Base-by-base conservation (phyloP, 2,329 filamentous ascomycete genomes). In the Colletotrichum chlorophyti region DNA sequence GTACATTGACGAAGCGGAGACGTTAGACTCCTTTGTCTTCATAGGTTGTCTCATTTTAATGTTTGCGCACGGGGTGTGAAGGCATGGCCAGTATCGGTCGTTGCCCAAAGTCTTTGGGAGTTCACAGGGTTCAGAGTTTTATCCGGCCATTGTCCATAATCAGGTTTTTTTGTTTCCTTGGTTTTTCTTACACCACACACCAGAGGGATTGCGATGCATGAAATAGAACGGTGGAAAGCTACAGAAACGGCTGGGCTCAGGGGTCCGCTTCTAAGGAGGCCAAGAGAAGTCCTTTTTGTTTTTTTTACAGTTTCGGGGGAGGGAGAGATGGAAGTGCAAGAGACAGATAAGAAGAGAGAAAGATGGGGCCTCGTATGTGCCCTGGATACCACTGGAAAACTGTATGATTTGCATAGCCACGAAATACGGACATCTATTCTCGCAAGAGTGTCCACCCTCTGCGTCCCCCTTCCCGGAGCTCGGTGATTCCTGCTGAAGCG, bases 91-190 rank as follows among this genome's bases (percentile, higher is more conserved):
- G 29, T 55, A 54, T 37, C 19, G 31, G 43, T 43, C 55, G 42
- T 37, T 54, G 50, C 50, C 43, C 50, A 37, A 53, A 45, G 45
- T 51, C 32, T 58, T 60, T 52, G 23, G 58, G 58, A 58, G 53
- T 59, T 58, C 47, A 32, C 14, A 57, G 38, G 58, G 32, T 60
- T 60, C 38, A 50, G 23, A 46, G 57, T 58, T 23, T 60, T 37
- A n/a, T 54, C 42, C 41, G 51, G 57, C 38, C 52, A 45, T 51
- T 58, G 57, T 58, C 53, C 53, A 58, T 60, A 60, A 60, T 60
- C 52, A 40, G 38, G 26, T 58, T 48, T 49, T 40, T 27, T n/a
- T 19, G 24, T 47, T 59, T 47, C 32, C 51, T 49, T 43, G 15
- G 15, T 24, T 24, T 31, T 48, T 34, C 48, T 32, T 47, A 55